Percentiles rank a stretch among this genome's conserved stretches.
Conservation (phyloP, 1,284 basidiomycete species). For the Sporisorium sorghi region DNA sequence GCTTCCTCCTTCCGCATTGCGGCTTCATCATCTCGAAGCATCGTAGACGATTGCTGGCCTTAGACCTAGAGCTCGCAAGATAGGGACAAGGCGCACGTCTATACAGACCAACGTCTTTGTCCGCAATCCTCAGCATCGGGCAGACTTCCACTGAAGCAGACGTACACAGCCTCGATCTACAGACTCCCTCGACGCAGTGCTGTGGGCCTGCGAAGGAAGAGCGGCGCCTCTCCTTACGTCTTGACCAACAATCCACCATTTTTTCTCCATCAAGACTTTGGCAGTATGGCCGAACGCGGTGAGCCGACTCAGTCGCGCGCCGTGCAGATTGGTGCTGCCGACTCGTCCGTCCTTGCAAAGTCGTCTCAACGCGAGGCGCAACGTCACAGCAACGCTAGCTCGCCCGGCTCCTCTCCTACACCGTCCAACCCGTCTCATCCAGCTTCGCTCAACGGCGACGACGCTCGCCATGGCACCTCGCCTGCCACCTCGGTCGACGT, state of each 20-base stretch:
- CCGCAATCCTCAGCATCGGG: not conserved
- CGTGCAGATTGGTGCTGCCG: slow-evolving; percentile 4
- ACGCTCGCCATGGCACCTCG: slow-evolving; percentile 38
- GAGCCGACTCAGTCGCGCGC: slow-evolving; percentile 11
- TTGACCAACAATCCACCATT: too few species aligned
- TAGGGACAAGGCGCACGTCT: slow-evolving; percentile 31
- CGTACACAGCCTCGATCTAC: not conserved
- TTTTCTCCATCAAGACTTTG: not conserved
- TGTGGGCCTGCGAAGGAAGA: not conserved
- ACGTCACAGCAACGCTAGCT: slow-evolving; percentile 15
- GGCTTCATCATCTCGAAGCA: not conserved
- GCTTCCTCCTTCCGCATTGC: not conserved
- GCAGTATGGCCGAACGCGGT: slow-evolving; percentile 21
- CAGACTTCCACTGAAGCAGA: not conserved
- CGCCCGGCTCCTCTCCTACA: slow-evolving; percentile 29
- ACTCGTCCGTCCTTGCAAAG: slow-evolving; percentile 8
- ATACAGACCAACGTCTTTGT: slow-evolving; percentile 2
- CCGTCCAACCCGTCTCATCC: slow-evolving; percentile 36
- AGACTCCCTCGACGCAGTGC: not conserved
- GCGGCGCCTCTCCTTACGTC: not conserved
- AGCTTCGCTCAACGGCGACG: slow-evolving; percentile 40
- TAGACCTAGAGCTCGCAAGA: slow-evolving; percentile 35
- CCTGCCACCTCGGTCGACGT: slow-evolving; percentile 40
- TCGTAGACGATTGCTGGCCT: slow-evolving; percentile 21
- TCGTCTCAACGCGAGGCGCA: slow-evolving; percentile 1